Conservation (phyloP, 345 rosid genomes). For the Linum lewisii region DNA sequence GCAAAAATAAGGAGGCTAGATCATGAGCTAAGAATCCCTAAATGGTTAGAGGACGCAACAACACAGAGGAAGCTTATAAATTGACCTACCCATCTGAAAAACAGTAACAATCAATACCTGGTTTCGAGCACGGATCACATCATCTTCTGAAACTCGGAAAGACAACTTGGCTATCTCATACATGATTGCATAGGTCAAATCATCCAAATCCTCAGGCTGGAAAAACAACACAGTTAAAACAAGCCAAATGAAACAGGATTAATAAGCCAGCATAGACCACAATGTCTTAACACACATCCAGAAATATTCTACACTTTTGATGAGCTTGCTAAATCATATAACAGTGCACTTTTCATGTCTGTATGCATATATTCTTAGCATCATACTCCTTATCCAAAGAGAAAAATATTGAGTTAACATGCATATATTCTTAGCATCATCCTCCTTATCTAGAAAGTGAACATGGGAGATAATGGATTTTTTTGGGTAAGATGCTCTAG, state of each 20-base stretch:
- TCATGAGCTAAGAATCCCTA: too few relatives aligned
- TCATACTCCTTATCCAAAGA: neutral
- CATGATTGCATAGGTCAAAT: conserved; percentile 94
- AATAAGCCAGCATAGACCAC: neutral
- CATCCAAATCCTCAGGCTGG: conserved; percentile 81
- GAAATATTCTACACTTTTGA: neutral
- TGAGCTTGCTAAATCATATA: too few relatives aligned
- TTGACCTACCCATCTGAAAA: neutral
- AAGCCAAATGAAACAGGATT: neutral
- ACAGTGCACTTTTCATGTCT: neutral
- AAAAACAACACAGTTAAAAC: conserved; percentile 6
- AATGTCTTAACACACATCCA: neutral
- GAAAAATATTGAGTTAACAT: neutral
- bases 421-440: neutral
- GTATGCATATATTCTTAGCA: neutral
- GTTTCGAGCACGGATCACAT: conserved; percentile 90
- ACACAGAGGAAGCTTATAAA: too few relatives aligned
- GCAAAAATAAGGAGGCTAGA: too few relatives aligned
- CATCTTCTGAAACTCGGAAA: conserved; percentile 90
- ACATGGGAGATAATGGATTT: neutral
- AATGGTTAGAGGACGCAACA: too few relatives aligned
- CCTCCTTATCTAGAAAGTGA: neutral
- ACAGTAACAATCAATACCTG: conserved; percentile 40
- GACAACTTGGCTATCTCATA: conserved; percentile 66
- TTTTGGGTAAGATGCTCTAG: neutral